These are phyloP conservation scores for Sordariomycetes sp. DNA, from an alignment of 2,329 filamentous ascomycete species.

Conservation along the genomic window DNA sequence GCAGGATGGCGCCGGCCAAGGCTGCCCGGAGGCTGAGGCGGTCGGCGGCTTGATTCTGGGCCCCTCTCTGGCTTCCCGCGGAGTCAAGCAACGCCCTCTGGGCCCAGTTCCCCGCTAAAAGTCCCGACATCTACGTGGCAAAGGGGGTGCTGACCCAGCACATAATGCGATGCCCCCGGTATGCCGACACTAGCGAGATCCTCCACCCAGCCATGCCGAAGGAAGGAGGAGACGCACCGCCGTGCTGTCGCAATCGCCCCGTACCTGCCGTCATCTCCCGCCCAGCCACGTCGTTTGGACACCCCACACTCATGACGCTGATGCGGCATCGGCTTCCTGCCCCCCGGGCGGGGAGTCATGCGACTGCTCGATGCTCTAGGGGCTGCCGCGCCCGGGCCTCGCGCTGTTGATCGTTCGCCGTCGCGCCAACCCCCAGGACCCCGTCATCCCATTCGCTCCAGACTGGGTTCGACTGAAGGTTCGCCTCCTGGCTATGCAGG, in stretches of 20 bases:
- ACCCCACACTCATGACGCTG: neutral
- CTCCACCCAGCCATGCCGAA: neutral
- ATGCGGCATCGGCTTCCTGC: neutral
- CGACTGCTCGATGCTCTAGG: neutral
- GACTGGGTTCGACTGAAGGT: neutral
- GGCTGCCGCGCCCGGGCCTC: neutral
- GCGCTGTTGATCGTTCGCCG: neutral
- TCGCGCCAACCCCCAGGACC: neutral
- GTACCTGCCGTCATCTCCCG: neutral
- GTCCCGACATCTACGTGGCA: slow-evolving; percentile 1
- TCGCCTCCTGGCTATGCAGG: neutral
- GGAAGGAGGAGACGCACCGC: neutral
- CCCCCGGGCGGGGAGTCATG: neutral
- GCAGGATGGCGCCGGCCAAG: neutral
- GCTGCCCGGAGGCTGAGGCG: neutral
- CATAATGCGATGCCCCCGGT: neutral
- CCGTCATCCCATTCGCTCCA: neutral
- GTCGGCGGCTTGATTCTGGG: neutral
- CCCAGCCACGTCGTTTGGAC: neutral
- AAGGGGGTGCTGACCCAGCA: neutral
- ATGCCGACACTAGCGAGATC: neutral
- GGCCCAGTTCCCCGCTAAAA: neutral
- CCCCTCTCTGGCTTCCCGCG: neutral
- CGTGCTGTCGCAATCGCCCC: neutral
- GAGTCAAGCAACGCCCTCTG: neutral